These are phyloP conservation scores for Cladorrhinum samala DNA, from an alignment of 495 filamentous ascomycete species.

Conservation along the genomic window DNA sequence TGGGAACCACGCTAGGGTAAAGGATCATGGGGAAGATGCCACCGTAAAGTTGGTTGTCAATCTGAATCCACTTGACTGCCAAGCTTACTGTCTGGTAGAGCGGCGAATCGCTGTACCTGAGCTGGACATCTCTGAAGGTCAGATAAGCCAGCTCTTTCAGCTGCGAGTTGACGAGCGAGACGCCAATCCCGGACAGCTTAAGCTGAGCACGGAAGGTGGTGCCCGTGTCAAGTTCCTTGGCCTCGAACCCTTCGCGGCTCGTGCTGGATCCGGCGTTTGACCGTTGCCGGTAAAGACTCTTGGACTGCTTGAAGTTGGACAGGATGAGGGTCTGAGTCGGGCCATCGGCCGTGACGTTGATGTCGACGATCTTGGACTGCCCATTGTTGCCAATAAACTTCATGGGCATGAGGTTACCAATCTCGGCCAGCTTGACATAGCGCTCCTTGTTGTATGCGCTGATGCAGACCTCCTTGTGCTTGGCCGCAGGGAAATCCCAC, in stretches of 20 bases:
- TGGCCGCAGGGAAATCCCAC: constrained; percentile 98
- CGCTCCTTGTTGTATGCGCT: constrained; percentile 72
- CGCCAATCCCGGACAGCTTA: constrained; percentile 80
- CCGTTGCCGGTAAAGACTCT: constrained; percentile 90
- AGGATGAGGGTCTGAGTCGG: constrained; percentile 90
- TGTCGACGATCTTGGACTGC: constrained; percentile 78
- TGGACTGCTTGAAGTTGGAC: constrained; percentile 90
- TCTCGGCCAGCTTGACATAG: constrained; percentile 90
- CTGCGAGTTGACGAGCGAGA: constrained; percentile 89
- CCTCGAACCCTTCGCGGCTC: constrained; percentile 69
- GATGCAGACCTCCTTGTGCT: constrained; percentile 85
- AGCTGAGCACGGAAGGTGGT: constrained; percentile 85
- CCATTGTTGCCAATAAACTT: constrained; percentile 56
- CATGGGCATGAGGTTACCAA: constrained; percentile 90
- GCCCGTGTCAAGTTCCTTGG: constrained; percentile 81
- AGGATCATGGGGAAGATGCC: constrained; percentile 96
- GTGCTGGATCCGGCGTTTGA: constrained; percentile 51
- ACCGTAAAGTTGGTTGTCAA: constrained; percentile 97
- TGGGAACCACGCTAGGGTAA: constrained; percentile 97
- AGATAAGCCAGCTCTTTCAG: constrained; percentile 88
- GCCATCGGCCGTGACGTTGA: constrained; percentile 90
- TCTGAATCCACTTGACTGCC: constrained; percentile 96
- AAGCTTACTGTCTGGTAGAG: constrained; percentile 86
- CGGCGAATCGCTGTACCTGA: constrained; percentile 86
- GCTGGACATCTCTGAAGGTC: constrained; percentile 85